Base-by-base conservation (phyloP, 495 filamentous ascomycete species). In the Talaromyces thailandensis region DNA sequence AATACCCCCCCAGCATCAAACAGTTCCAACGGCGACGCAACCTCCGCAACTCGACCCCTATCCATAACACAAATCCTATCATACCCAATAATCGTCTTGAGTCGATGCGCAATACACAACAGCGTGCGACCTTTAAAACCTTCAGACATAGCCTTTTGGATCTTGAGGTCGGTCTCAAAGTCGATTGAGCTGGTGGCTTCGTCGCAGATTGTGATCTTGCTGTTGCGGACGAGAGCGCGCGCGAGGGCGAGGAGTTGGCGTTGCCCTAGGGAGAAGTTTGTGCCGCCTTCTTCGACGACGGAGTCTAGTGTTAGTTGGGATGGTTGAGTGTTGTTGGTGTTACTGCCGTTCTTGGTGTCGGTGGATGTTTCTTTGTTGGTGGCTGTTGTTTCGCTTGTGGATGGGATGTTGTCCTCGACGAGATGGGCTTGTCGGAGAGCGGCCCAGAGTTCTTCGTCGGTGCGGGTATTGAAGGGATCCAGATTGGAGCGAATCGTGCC, bases 21-120 rank as follows among this genome's bases (percentile, higher is more conserved):
- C 37, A 61, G 31, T 8, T 61, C 61, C 51, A 56, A 29, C 21
- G 72, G 68, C 25, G 65, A 57, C n/a, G 61, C 70, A 31, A 68
- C 52, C 62, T 73, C 70, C 5, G 58, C 65, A 12, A 68, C 61
- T 35, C 29, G 50, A 3, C 70, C 70, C 32, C 62, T 35, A 32
- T 70, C 66, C 63, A 73, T 64, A 6, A 73, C 70, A 28, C 64
- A 58, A 11, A 73, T 65, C 8, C 65, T 45, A 60, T 73, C 71
- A 26, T 66, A 72, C 23, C 63, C 48, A 8, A 65, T 56, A 43
- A 73, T 66, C 16, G 70, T 70, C 37, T 62, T 58, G 55, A 72
- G 48, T 11, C 68, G 63, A 61, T 73, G 71, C 48, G 71, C 71
- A 60, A 73, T 71, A 50, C 61, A 63, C 6, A 73, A 28, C 31